A percentile compares a stretch with the other conserved stretches of the same genome.
Conservation (phyloP, 257 asterid species). For the Ajuga chamaepitys region DNA sequence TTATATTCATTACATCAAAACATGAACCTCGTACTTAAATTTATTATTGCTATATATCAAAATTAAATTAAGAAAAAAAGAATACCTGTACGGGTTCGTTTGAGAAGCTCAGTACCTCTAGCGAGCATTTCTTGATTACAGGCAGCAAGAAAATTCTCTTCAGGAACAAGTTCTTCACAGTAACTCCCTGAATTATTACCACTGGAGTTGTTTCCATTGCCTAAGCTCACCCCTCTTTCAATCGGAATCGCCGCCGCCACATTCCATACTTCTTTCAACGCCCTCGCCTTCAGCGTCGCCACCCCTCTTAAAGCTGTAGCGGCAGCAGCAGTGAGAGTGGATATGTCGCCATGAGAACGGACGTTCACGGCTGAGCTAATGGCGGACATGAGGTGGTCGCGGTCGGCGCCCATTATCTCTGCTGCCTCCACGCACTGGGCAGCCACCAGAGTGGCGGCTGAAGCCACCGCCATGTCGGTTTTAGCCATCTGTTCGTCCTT, state of each 20-base stretch:
- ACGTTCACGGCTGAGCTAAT: slow-evolving; percentile 93
- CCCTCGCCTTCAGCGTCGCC: slow-evolving; percentile 97
- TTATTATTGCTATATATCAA: background rate
- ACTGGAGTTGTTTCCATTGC: slow-evolving; percentile 31
- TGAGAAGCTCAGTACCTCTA: slow-evolving; percentile 85
- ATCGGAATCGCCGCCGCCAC: slow-evolving; percentile 76
- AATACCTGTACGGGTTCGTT: slow-evolving; percentile 82
- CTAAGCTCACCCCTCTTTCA: slow-evolving; percentile 44
- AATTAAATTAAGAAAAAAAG: background rate
- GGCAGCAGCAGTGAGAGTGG: slow-evolving; percentile 96
- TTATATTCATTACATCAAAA: background rate
- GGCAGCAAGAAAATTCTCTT: slow-evolving; percentile 80
- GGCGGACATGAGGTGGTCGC: slow-evolving; percentile 85
- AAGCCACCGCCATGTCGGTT: slow-evolving; percentile 90
- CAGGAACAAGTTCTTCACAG: slow-evolving; percentile 56
- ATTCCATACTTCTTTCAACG: slow-evolving; percentile 90
- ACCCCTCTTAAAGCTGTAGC: slow-evolving; percentile 95
- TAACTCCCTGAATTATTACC: slow-evolving; percentile 33
- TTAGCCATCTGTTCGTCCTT: slow-evolving; percentile 76
- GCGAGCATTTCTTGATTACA: slow-evolving; percentile 95
- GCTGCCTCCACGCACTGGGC: slow-evolving; percentile 98
- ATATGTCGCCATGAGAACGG: slow-evolving; percentile 82
- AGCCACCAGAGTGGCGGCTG: slow-evolving; percentile 93
- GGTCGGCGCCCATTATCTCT: slow-evolving; percentile 89
- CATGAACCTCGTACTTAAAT: background rate